These are phyloP conservation scores for Phytophthora cajani DNA, from an alignment of 352 stramenopile species.

Conservation along the genomic window DNA sequence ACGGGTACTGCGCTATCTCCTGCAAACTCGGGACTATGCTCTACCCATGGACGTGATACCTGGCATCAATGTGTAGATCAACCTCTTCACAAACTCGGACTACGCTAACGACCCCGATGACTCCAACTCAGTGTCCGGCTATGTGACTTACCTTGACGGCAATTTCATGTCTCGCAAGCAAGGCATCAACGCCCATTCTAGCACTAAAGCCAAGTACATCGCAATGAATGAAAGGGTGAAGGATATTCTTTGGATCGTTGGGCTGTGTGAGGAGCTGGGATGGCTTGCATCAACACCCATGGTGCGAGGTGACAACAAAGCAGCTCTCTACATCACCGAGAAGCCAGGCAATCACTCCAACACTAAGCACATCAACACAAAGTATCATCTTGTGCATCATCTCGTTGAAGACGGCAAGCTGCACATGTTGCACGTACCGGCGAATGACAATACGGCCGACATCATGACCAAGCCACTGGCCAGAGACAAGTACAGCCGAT, in stretches of 20 bases:
- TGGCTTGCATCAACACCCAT: conserved; percentile 1
- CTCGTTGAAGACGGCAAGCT: conserved; percentile 1
- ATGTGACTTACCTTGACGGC: conserved; percentile 30
- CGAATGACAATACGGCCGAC: conserved; percentile 11
- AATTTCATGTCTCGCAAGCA: conserved; percentile 37
- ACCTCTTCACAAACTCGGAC: conserved; percentile 15
- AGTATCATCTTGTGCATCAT: conserved; percentile 27
- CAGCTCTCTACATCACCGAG: neutral
- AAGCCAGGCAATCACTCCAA: conserved; percentile 7
- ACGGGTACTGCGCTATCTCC: conserved; percentile 13
- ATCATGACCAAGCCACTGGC: neutral
- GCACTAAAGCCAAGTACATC: conserved; percentile 36
- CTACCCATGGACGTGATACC: conserved; percentile 10
- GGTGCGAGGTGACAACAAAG: conserved; percentile 13
- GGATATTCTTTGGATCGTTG: conserved; percentile 29
- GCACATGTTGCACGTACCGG: conserved; percentile 3
- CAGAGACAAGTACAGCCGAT: neutral
- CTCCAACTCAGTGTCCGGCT: neutral
- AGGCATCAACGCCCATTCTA: conserved; percentile 35
- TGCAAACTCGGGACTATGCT: conserved; percentile 9
- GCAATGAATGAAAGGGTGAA: conserved; percentile 33
- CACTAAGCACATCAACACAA: conserved; percentile 35
- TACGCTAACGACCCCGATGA: neutral
- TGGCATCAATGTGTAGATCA: neutral
- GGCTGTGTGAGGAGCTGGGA: conserved; percentile 1